Percentiles rank a stretch among this genome's conserved stretches.
Evolutionary conservation across 176 grass and related monocot genomes (phyloP).

Genomic region (Zoysia japonica): DNA sequence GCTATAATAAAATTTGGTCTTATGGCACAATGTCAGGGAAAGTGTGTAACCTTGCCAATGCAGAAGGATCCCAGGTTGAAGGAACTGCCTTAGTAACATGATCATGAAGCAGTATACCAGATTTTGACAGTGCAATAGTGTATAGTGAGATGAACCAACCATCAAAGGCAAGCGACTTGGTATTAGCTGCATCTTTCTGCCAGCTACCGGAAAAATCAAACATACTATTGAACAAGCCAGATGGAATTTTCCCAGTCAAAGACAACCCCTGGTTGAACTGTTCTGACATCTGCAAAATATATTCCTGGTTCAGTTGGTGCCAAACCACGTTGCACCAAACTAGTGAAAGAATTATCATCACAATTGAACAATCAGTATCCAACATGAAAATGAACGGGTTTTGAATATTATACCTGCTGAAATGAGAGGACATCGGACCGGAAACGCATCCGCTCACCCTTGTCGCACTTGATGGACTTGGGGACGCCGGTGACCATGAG

Average conservation of each 20-base stretch:
- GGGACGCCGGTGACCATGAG: slow-evolving; percentile 61
- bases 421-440: slow-evolving; percentile 85
- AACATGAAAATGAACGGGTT: not conserved
- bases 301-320: slow-evolving; percentile 9
- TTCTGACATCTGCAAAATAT: slow-evolving; percentile 86
- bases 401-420: slow-evolving; percentile 63
- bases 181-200: slow-evolving; percentile 93
- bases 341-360: not conserved
- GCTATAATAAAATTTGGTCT: not conserved
- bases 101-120: slow-evolving; percentile 59
- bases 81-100: slow-evolving; percentile 91
- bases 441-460: slow-evolving; percentile 83
- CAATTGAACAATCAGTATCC: not conserved
- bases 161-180: slow-evolving; percentile 88
- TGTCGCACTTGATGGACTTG: slow-evolving; percentile 87
- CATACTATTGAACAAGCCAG: slow-evolving; percentile 82
- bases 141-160: slow-evolving; percentile 94
- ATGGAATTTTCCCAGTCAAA: slow-evolving; percentile 91
- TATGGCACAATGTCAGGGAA: not conserved
- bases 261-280: slow-evolving; percentile 92
- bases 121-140: slow-evolving; percentile 78
- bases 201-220: slow-evolving; percentile 86
- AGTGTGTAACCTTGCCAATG: slow-evolving; percentile 68
- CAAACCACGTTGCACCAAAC: not conserved
- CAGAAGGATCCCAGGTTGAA: slow-evolving; percentile 92